Evolutionary conservation across 2,329 filamentous ascomycete species (phyloP).

Genomic region (Triangularia setosa): DNA sequence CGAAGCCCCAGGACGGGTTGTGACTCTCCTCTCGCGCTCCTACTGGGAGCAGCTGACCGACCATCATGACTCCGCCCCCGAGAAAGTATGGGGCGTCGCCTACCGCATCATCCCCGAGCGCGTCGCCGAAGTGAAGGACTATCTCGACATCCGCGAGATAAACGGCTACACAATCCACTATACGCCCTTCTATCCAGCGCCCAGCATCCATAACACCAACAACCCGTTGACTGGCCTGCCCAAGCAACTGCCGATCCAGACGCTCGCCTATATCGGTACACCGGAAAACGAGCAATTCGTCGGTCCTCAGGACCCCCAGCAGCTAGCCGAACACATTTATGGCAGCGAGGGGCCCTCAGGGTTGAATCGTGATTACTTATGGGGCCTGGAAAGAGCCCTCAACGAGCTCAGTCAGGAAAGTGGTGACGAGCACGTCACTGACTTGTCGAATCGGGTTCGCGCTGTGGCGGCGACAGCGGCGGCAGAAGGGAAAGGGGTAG

Average conservation of each 20-base stretch:
- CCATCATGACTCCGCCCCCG: conserved; percentile 56
- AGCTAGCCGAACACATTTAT: conserved; percentile 76
- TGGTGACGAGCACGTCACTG: conserved; percentile 77
- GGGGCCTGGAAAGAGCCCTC: conserved; percentile 72
- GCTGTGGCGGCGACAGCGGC: conserved; percentile 40
- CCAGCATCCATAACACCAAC: conserved; percentile 17
- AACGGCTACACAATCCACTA: conserved; percentile 96
- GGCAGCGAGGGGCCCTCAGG: conserved; percentile 77
- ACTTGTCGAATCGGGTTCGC: conserved; percentile 71
- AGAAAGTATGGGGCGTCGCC: conserved; percentile 84
- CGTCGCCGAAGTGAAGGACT: conserved; percentile 75
- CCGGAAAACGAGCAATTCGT: conserved; percentile 91
- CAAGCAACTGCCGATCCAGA: conserved; percentile 41
- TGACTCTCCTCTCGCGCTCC: conserved; percentile 80
- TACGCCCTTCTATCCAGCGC: conserved; percentile 71
- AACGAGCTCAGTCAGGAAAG: conserved; percentile 69
- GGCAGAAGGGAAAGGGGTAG: conserved; percentile 16
- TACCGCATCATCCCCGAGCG: conserved; percentile 73
- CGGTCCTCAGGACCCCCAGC: conserved; percentile 73
- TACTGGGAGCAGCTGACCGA: conserved; percentile 80
- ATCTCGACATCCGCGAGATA: conserved; percentile 94
- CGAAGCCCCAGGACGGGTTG: conserved; percentile 81
- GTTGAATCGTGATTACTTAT: conserved; percentile 84
- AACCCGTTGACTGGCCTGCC: conserved; percentile 19
- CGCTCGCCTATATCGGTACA: conserved; percentile 89